Conservation (phyloP, 768 basidiomycete genomes). For the Mycena maculata region DNA sequence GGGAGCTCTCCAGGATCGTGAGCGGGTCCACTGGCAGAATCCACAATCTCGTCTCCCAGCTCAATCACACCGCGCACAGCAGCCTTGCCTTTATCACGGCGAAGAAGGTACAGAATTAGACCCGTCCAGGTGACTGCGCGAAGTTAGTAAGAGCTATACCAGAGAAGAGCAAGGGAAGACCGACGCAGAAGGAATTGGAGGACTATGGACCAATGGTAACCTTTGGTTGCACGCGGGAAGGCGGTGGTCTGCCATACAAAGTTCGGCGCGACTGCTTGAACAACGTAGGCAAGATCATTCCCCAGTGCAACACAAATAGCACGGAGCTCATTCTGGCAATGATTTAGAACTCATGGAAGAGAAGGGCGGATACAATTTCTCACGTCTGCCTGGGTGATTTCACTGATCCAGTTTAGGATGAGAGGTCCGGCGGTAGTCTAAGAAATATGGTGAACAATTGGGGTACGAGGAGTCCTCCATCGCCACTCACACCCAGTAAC, state of each 20-base stretch:
- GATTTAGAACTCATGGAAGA: background rate
- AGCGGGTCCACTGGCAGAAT: too few species aligned
- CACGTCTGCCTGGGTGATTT: slow-evolving; percentile 32
- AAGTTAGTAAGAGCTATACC: slow-evolving; percentile 11
- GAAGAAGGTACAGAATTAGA: slow-evolving; percentile 25
- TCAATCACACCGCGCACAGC: too few species aligned
- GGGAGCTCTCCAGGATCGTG: too few species aligned
- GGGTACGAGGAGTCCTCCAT: background rate
- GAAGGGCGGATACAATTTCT: background rate
- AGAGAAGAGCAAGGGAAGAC: background rate
- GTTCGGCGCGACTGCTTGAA: slow-evolving; percentile 37
- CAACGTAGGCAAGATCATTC: slow-evolving; percentile 35
- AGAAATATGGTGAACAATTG: background rate
- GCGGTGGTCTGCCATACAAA: slow-evolving; percentile 35
- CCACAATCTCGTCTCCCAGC: too few species aligned
- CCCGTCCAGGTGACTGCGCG: slow-evolving; percentile 23
- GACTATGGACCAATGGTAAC: slow-evolving; percentile 35
- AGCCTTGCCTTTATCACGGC: slow-evolving; percentile 24
- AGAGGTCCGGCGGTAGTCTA: slow-evolving; percentile 33
- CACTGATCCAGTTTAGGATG: slow-evolving; percentile 37
- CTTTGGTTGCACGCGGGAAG: slow-evolving; percentile 34
- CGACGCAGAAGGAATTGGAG: slow-evolving; percentile 24
- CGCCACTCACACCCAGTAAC: slow-evolving; percentile 30
- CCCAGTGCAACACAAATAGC: slow-evolving; percentile 34
- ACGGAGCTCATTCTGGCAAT: slow-evolving; percentile 30